Percentiles rank a stretch among this genome's conserved stretches.
Evolutionary conservation across 1,139 yeast genomes (phyloP).

Genomic region (Geotrichum candidum): DNA sequence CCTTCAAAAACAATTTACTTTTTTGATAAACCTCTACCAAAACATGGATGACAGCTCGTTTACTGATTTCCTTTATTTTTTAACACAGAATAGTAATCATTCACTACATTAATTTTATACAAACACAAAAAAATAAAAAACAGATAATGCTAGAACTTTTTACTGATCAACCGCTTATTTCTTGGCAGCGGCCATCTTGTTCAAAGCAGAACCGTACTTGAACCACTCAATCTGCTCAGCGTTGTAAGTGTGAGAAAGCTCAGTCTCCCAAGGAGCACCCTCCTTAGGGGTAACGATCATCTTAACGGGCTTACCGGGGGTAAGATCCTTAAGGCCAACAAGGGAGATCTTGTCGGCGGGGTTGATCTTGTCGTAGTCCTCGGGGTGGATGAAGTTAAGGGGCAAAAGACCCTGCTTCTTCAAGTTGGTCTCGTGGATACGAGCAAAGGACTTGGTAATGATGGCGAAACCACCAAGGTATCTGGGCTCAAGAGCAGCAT

Average conservation of each 20-base stretch:
- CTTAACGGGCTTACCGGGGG: constrained; percentile 88
- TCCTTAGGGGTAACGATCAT: constrained; percentile 87
- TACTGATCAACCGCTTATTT: neutral
- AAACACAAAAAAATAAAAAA: neutral
- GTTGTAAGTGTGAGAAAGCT: constrained; percentile 93
- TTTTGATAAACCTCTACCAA: no score
- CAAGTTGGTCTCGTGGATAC: constrained; percentile 87
- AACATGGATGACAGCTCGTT: no score
- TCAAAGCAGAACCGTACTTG: constrained; percentile 97
- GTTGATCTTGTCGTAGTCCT: constrained; percentile 73
- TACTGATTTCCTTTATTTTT: neutral
- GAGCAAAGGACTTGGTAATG: constrained; percentile 90
- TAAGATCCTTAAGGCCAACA: constrained; percentile 73
- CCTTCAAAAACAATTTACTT: no score
- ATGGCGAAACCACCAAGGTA: constrained; percentile 87
- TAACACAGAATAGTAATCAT: neutral
- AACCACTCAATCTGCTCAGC: constrained; percentile 97
- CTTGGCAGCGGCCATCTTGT: constrained; percentile 73
- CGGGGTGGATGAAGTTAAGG: constrained; percentile 79
- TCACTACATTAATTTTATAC: neutral
- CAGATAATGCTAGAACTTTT: neutral
- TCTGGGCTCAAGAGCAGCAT: constrained; percentile 93
- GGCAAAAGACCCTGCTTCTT: constrained; percentile 97
- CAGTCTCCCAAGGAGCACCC: constrained; percentile 79
- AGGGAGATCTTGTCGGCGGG: constrained; percentile 81